These are phyloP conservation scores for Solanum chiquidenum DNA, from an alignment of 257 asterid genomes.

Conservation along the genomic window DNA sequence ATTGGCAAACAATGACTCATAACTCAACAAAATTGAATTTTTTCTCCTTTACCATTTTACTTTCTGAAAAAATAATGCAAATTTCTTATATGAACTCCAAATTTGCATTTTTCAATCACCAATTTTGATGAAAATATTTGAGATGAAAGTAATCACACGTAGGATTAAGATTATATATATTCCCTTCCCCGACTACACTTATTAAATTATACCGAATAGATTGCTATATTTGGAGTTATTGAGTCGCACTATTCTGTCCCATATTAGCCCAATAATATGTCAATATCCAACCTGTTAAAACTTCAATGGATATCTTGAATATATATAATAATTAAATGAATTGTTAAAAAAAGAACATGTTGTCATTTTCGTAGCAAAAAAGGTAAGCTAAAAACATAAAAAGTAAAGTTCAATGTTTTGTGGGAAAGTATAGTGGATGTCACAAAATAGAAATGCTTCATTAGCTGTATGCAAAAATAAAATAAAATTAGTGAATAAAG, in stretches of 20 bases:
- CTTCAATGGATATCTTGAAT: neutral
- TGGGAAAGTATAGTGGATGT: neutral
- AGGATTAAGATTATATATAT: too few relatives aligned
- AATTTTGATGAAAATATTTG: too few relatives aligned
- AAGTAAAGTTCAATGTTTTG: neutral
- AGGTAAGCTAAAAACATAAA: neutral
- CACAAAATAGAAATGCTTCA: neutral
- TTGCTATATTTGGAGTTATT: neutral
- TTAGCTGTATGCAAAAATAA: slow-evolving; percentile 2
- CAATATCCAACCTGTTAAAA: neutral
- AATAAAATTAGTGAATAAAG: neutral
- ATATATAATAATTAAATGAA: neutral
- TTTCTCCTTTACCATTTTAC: too few relatives aligned
- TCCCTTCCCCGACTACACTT: rapidly evolving
- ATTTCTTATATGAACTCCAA: neutral
- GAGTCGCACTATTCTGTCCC: neutral
- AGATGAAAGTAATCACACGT: too few relatives aligned
- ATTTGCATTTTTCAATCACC: neutral
- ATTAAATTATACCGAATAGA: neutral
- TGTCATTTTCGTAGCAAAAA: slow-evolving; percentile 7
- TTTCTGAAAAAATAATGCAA: neutral
- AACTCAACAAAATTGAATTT: neutral
- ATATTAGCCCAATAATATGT: neutral
- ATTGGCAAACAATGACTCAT: neutral
- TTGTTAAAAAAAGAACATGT: neutral